phyloP scores from a whole-genome alignment of 1,284 basidiomycete species.

The Ganoderma resinaceum region DNA sequence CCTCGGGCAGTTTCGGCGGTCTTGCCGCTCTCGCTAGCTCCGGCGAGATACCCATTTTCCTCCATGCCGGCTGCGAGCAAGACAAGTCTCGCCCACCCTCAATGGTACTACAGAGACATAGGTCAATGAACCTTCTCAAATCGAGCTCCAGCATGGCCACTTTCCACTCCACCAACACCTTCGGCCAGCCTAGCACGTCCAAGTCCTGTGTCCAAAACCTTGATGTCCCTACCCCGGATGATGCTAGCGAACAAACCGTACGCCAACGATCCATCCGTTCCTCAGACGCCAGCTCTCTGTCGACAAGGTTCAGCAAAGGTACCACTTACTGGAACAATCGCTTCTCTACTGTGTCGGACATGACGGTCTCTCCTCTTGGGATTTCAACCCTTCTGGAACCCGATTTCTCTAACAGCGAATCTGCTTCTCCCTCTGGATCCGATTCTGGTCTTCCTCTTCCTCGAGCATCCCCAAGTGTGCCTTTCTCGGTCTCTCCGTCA shows the following conservation, averaged over 20 bases:
- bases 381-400: slow-evolving; percentile 34
- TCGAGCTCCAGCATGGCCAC: slow-evolving; percentile 31
- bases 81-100: slow-evolving; percentile 2
- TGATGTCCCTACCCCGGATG: slow-evolving; percentile 4
- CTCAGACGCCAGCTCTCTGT: slow-evolving; percentile 13
- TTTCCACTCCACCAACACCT: slow-evolving; percentile 37
- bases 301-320: slow-evolving; percentile 16
- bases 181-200: slow-evolving; percentile 25
- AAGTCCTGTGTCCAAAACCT: not conserved
- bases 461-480: slow-evolving; percentile 10
- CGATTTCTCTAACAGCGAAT: slow-evolving; percentile 11
- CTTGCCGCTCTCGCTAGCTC: slow-evolving; percentile 50
- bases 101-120: not conserved
- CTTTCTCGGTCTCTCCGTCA: slow-evolving; percentile 14
- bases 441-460: slow-evolving; percentile 9
- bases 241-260: slow-evolving; percentile 20
- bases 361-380: slow-evolving; percentile 28
- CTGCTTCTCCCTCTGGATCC: slow-evolving; percentile 3
- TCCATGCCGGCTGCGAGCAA: slow-evolving; percentile 41
- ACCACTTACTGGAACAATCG: slow-evolving; percentile 27
- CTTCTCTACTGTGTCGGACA: slow-evolving; percentile 22
- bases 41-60: slow-evolving; percentile 62
- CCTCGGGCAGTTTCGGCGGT: slow-evolving; percentile 50
- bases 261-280: slow-evolving; percentile 2
- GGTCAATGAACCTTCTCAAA: slow-evolving; percentile 8